Evolutionary conservation across 73 alveolate genomes (phyloP).

Genomic region (Paramecium bursaria): DNA sequence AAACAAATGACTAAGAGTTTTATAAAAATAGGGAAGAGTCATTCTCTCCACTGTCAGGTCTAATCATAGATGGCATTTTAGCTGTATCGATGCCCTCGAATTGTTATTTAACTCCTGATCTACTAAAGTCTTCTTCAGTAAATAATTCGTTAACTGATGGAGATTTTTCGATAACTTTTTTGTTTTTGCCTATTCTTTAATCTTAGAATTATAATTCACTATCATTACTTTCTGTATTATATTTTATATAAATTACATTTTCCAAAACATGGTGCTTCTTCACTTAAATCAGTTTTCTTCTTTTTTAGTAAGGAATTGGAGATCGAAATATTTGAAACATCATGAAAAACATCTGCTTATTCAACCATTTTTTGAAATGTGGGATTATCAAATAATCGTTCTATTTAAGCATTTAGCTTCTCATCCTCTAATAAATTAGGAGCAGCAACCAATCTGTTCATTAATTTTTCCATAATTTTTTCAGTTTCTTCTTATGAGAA

Average conservation of each 20-base stretch:
- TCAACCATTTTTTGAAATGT: slow-evolving; percentile 90
- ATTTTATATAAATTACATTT: slow-evolving; percentile 3
- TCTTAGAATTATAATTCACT: slow-evolving; percentile 52
- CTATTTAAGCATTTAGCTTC: slow-evolving; percentile 77
- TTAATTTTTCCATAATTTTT: slow-evolving; percentile 88
- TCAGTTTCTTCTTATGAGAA: slow-evolving; percentile 79
- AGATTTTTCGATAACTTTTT: slow-evolving; percentile 43
- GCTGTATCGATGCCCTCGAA: slow-evolving; percentile 73
- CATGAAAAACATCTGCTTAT: slow-evolving; percentile 80
- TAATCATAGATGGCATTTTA: slow-evolving; percentile 78
- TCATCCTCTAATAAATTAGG: slow-evolving; percentile 84
- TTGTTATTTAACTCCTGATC: slow-evolving; percentile 72
- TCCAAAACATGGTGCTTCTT: slow-evolving; percentile 63
- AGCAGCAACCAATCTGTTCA: slow-evolving; percentile 82
- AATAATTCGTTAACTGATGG: slow-evolving; percentile 41
- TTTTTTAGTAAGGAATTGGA: slow-evolving; percentile 47
- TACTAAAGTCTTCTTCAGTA: slow-evolving; percentile 49
- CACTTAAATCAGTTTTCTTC: slow-evolving; percentile 48
- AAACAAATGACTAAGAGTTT: slow-evolving; percentile 67
- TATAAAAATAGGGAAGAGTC: slow-evolving; percentile 75
- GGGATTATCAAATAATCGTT: slow-evolving; percentile 79
- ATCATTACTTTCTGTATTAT: slow-evolving; percentile 16
- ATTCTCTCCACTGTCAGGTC: slow-evolving; percentile 68
- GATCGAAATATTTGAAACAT: slow-evolving; percentile 45
- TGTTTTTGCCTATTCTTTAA: slow-evolving; percentile 19